Evolutionary conservation across 108 stramenopile species (phyloP), one percentile per base, ranked within the genome.

Genomic region (Conticribra weissflogii): DNA sequence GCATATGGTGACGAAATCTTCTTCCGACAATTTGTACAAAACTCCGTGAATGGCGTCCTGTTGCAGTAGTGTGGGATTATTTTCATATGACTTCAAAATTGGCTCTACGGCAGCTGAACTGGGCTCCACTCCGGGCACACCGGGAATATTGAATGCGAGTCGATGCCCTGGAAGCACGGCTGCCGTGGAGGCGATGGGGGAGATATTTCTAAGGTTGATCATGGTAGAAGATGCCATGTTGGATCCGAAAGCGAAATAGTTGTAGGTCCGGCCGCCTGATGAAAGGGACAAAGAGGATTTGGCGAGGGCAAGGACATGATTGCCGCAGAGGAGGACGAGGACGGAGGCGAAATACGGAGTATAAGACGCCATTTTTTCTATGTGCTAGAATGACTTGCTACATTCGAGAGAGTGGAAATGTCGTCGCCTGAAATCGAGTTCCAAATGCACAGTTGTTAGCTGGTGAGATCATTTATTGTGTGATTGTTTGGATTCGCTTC

Each of bases 161-260:
- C 59, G 29, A 63, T 88, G 86, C 18, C 62, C 63, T 14, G 85
- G 86, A 15, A 93, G 68, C 15, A 93, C 68, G 21, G 88, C 91
- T 3, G 91, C 88, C 0, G 82, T 67, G 15, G 85, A 79, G 7
- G 58, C 53, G 2, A 88, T 15, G 4, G 87, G 87, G 2, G 77
- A 14, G 18, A 89, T 32, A 12, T 79, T 57, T 0, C 91, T 73
- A 9, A 93, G 54, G 23, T 81, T 64, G 27, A 48, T 78, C 91
- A 93, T 93, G 60, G 91, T 93, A 19, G 81, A 77, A 2, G 77
- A 68, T 9, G 72, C 23, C 72, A 88, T 83, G 66, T 93, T 93
- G 29, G 86, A 87, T 15, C 91, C 91, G 66, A 61, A 90, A 4
- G 87, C 88, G 68, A 93, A 93, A 57, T 93, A 93, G 36, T 84